Evolutionary conservation across 345 rosid genomes (phyloP), one percentile per base, ranked within the genome.

Genomic region (Acer negundo): DNA sequence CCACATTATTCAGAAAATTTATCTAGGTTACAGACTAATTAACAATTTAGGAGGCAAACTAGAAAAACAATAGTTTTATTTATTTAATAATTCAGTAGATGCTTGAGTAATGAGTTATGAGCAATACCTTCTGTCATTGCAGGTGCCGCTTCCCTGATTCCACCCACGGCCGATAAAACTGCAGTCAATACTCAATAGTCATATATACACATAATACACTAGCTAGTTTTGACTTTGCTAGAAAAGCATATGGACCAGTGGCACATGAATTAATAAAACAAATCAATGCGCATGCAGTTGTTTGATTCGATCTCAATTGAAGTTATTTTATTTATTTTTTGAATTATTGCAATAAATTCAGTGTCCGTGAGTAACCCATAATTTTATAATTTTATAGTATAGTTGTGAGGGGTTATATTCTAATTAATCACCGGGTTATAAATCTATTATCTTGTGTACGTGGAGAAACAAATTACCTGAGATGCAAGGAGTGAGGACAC

Each of bases 401-500:
- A 28, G 3, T 28, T 28, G 31, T 28, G 2, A 28, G 31, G 28
- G 28, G 31, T 0, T 28, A 2, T 28, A 2, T 28, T 28, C 31
- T 28, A 28, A 28, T 28, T 28, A 28, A 28, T 3, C 31, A 28
- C 31, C 31, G 3, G 31, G 31, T 28, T 28, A 28, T 28, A 28
- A 28, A 28, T 3, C 31, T 28, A 2, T 2, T 28, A 28, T 28
- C 31, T 28, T 28, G 31, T 2, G 31, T 28, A 28, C 31, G 0
- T 28, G 38, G 4, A 35, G 38, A 35, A 35, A 35, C 38, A 35
- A 35, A 35, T 35, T 35, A 35, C 91, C 90, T 20, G 91, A 89
- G 35, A 89, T 87, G 80, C 86, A 84, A 0, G 93, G 91, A 19
- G 90, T 86, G 46, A 90, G 90, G 80, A 90, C 70, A 5, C 93